Evolutionary conservation across 805 yeast species (phyloP).

Genomic region (Pichia scutulata): DNA sequence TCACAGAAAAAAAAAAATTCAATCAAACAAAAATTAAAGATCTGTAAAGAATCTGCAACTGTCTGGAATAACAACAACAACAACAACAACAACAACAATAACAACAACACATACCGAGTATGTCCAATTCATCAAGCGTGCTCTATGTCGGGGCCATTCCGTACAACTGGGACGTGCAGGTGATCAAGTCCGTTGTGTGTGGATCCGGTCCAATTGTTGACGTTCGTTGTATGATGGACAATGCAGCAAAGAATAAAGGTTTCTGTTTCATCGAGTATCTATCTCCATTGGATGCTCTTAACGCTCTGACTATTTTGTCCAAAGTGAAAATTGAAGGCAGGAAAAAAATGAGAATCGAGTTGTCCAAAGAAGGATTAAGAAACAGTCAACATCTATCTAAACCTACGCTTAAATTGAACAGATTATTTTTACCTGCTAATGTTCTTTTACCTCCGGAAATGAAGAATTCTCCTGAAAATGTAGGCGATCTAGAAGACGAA

Average conservation of each 20-base stretch:
- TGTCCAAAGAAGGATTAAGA: conserved; percentile 54
- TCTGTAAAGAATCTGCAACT: too few species aligned
- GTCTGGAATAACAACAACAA: too few species aligned
- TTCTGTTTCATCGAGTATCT: conserved; percentile 57
- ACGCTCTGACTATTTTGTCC: conserved; percentile 37
- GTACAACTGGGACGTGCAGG: conserved; percentile 61
- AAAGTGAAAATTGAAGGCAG: conserved; percentile 39
- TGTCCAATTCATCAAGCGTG: conserved; percentile 31
- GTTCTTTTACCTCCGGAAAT: conserved; percentile 51
- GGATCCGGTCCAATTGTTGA: conserved; percentile 69
- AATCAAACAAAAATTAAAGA: too few species aligned
- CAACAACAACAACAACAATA: too few species aligned
- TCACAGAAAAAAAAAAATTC: too few species aligned
- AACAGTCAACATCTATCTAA: conserved; percentile 27
- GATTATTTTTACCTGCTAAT: conserved; percentile 45
- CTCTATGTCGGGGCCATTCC: conserved; percentile 60
- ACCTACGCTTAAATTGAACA: conserved; percentile 36
- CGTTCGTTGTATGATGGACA: conserved; percentile 54
- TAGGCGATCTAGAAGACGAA: conserved; percentile 1
- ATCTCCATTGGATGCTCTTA: conserved; percentile 43
- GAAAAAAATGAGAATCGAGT: conserved; percentile 47
- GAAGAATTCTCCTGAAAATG: conserved; percentile 15
- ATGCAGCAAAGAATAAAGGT: conserved; percentile 56
- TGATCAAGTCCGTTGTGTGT: conserved; percentile 55
- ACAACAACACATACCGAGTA: too few species aligned